Evolutionary conservation across 805 yeast species (phyloP).

Genomic region (Schwanniomyces polymorphus): DNA sequence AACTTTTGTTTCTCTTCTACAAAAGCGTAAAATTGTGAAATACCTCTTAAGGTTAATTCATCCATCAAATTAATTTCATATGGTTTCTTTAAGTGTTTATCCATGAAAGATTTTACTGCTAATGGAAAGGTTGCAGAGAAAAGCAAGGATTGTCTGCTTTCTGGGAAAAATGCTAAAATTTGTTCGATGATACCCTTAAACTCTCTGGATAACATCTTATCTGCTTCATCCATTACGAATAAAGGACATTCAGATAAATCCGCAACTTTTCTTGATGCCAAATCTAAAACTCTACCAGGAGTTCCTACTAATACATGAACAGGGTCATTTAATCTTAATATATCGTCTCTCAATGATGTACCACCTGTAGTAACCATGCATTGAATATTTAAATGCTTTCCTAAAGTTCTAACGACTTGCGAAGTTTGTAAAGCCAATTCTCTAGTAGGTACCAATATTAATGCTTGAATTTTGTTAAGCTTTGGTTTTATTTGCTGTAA

Average conservation of each 20-base stretch:
- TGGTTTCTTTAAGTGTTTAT: conserved; percentile 83
- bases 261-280: conserved; percentile 85
- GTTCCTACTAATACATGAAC: conserved; percentile 96
- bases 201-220: conserved; percentile 90
- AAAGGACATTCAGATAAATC: conserved; percentile 83
- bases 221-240: conserved; percentile 98
- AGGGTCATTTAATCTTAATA: conserved; percentile 85
- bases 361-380: conserved; percentile 99
- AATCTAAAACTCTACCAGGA: conserved; percentile 94
- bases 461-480: conserved; percentile 80
- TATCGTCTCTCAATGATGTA: conserved; percentile 90
- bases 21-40: conserved; percentile 97
- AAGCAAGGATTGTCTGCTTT: conserved; percentile 69
- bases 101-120: conserved; percentile 91
- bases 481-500: conserved; percentile 87
- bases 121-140: conserved; percentile 97
- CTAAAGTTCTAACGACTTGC: conserved; percentile 93
- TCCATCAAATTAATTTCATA: conserved; percentile 97
- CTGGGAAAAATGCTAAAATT: conserved; percentile 78
- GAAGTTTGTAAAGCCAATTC: conserved; percentile 97
- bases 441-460: conserved; percentile 95
- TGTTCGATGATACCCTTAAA: conserved; percentile 86
- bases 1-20: conserved; percentile 95
- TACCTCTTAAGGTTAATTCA: conserved; percentile 92
- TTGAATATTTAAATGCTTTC: conserved; percentile 87